These are phyloP conservation scores for Chimonanthus salicifolius DNA, from an alignment of 164 flowering plant genomes.

Conservation along the genomic window DNA sequence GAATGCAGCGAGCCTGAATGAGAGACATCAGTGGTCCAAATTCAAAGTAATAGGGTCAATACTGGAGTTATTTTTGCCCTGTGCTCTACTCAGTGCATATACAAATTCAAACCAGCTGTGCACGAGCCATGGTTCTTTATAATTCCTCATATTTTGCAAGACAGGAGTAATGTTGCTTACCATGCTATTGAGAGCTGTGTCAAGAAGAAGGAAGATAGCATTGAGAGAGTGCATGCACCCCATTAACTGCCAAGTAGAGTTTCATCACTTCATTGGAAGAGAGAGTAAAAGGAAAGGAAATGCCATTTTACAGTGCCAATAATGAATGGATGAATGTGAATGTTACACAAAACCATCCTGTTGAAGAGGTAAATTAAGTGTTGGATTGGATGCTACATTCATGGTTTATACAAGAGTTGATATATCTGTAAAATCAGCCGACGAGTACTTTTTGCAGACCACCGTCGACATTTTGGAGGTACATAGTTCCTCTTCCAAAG, in stretches of 20 bases:
- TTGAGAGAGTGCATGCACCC: slow-evolving; percentile 66
- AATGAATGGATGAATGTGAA: no score
- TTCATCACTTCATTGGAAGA: slow-evolving; percentile 8
- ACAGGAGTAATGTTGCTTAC: slow-evolving; percentile 36
- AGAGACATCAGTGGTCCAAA: neutral
- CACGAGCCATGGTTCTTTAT: neutral
- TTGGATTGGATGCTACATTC: no score
- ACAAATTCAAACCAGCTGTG: neutral
- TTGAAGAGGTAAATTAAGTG: no score
- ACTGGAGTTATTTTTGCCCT: neutral
- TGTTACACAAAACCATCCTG: no score
- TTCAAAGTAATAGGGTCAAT: neutral
- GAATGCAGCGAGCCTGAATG: neutral
- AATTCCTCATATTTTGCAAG: neutral
- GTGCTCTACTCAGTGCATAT: neutral
- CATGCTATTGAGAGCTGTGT: slow-evolving; percentile 48
- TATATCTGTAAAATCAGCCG: no score
- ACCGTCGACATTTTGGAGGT: no score
- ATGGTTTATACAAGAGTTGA: no score
- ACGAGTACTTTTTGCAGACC: no score
- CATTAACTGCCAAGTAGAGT: slow-evolving; percentile 42
- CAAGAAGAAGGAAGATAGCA: slow-evolving; percentile 52
- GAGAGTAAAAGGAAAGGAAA: neutral
- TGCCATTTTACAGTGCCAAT: no score
- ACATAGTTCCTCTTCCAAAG: no score